A percentile compares a stretch with the other conserved stretches of the same genome.
Evolutionary conservation across 805 yeast species (phyloP).

Genomic region (Saccharomyces paradoxus): DNA sequence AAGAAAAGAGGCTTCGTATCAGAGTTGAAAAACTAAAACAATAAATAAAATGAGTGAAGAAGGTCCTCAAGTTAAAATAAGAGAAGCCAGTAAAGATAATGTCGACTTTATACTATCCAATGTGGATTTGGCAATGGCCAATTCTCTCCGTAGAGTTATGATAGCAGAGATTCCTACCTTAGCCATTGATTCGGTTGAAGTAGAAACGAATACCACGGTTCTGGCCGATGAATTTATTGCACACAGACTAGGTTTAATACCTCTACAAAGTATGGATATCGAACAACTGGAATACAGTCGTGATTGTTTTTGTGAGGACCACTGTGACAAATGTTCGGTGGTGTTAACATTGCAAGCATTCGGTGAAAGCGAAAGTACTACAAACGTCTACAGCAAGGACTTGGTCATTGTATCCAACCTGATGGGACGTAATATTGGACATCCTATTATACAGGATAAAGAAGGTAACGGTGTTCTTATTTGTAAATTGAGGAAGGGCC

Average conservation of each 20-base stretch:
- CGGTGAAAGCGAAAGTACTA: slow-evolving; percentile 80
- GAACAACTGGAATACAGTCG: slow-evolving; percentile 80
- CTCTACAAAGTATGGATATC: slow-evolving; percentile 75
- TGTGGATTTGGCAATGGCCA: slow-evolving; percentile 84
- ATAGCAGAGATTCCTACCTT: slow-evolving; percentile 94
- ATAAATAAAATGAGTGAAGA: slow-evolving; percentile 25
- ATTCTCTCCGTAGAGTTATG: slow-evolving; percentile 85
- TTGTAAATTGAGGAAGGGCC: slow-evolving; percentile 86
- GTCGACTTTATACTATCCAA: slow-evolving; percentile 85
- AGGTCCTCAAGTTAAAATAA: slow-evolving; percentile 75
- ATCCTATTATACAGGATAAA: slow-evolving; percentile 76
- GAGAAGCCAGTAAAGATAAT: slow-evolving; percentile 75
- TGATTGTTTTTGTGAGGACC: slow-evolving; percentile 96
- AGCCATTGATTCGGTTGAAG: slow-evolving; percentile 93
- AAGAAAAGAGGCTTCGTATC: background rate
- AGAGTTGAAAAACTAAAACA: background rate
- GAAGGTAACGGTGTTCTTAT: slow-evolving; percentile 78
- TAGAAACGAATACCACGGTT: slow-evolving; percentile 86
- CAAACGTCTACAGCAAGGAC: slow-evolving; percentile 86
- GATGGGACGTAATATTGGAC: slow-evolving; percentile 48
- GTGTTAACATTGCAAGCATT: slow-evolving; percentile 78
- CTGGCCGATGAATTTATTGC: slow-evolving; percentile 94
- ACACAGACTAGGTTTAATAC: slow-evolving; percentile 88
- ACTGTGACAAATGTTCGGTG: slow-evolving; percentile 92
- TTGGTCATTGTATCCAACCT: slow-evolving; percentile 39